These are phyloP conservation scores for Penicillium turbatum DNA, from an alignment of 495 filamentous ascomycete genomes.

Conservation along the genomic window DNA sequence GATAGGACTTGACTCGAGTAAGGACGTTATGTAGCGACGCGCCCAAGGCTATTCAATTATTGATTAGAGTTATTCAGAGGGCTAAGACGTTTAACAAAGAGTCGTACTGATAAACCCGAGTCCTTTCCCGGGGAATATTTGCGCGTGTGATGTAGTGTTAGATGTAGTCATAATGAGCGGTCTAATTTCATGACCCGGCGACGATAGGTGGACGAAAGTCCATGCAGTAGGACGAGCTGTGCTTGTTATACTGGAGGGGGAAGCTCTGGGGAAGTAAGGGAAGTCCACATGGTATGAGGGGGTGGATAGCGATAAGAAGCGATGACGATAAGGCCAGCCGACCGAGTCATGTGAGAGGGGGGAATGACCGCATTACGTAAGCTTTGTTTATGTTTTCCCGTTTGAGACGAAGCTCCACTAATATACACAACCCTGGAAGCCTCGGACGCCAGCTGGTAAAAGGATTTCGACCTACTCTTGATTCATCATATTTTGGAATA, in stretches of 20 bases:
- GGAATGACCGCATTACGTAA: slow-evolving; percentile 30
- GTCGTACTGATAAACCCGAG: slow-evolving; percentile 72
- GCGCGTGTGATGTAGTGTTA: slow-evolving; percentile 45
- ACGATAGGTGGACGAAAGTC: neutral
- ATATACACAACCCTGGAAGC: slow-evolving; percentile 13
- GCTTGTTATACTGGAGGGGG: neutral
- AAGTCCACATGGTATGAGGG: slow-evolving; percentile 1
- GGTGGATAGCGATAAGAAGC: slow-evolving; percentile 4
- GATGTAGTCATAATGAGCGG: slow-evolving; percentile 42
- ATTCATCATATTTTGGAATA: neutral
- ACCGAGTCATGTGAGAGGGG: slow-evolving; percentile 35
- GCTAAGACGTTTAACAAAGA: slow-evolving; percentile 1
- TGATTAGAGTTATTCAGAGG: slow-evolving; percentile 16
- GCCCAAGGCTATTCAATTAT: slow-evolving; percentile 62
- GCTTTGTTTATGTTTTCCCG: slow-evolving; percentile 46
- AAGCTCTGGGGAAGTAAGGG: neutral
- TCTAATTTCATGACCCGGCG: slow-evolving; percentile 11
- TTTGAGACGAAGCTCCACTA: slow-evolving; percentile 24
- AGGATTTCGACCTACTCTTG: neutral
- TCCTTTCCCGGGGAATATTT: slow-evolving; percentile 70
- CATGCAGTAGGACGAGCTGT: neutral
- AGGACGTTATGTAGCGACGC: slow-evolving; percentile 86
- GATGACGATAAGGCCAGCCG: slow-evolving; percentile 18
- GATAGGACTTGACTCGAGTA: slow-evolving; percentile 77
- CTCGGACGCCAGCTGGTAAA: neutral